phyloP scores from a whole-genome alignment of 163 green algal species.

The Chlamydomonas reinhardtii region DNA sequence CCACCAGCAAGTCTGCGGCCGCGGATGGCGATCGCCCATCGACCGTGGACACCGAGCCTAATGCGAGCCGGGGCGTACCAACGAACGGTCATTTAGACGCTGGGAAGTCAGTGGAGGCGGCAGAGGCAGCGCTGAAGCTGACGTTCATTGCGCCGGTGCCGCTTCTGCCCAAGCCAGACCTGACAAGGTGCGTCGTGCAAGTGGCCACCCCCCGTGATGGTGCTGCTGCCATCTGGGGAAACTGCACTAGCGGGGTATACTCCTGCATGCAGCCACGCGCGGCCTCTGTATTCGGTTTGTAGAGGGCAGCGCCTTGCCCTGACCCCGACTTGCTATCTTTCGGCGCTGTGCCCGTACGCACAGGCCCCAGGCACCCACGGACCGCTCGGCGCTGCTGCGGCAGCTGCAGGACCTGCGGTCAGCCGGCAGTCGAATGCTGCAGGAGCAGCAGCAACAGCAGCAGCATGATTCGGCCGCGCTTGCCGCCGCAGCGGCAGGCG shows the following conservation, averaged over 20 bases:
- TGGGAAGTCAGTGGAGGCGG: too few relatives aligned
- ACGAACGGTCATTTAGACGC: too few relatives aligned
- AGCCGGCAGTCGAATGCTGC: slow-evolving; percentile 8
- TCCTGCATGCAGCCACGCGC: not conserved
- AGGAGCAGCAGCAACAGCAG: not conserved
- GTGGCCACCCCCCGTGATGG: not conserved
- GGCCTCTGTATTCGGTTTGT: too few relatives aligned
- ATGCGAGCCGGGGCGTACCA: too few relatives aligned
- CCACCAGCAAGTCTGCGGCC: too few relatives aligned
- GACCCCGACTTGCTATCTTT: too few relatives aligned
- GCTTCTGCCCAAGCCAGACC: slow-evolving; percentile 27
- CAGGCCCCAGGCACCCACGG: slow-evolving; percentile 15
- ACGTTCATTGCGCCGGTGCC: slow-evolving; percentile 1
- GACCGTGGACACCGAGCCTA: too few relatives aligned
- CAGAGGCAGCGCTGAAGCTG: not conserved
- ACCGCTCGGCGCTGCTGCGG: not conserved
- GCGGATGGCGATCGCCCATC: too few relatives aligned
- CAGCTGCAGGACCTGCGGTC: slow-evolving; percentile 21
- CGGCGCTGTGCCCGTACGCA: too few relatives aligned
- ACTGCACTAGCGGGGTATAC: not conserved
- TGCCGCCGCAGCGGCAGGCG: not conserved
- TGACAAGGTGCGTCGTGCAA: not conserved
- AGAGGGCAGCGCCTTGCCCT: not conserved
- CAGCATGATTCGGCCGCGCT: not conserved
- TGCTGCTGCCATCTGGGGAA: not conserved